phyloP scores from a whole-genome alignment of 331 rosid species.

The Telfairia occidentalis region DNA sequence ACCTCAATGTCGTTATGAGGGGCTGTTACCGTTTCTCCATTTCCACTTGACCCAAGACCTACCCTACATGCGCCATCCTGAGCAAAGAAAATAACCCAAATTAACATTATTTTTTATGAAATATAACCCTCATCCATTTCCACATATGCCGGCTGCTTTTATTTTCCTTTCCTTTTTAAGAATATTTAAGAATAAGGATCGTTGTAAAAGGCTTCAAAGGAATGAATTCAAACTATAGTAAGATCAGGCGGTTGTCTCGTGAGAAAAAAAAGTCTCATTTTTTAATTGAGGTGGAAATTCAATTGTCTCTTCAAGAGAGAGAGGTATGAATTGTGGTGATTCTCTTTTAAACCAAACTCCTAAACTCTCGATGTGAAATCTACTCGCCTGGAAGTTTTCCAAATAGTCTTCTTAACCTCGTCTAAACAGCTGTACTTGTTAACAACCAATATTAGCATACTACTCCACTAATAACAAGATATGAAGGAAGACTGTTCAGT shows the following conservation, averaged over 20 bases:
- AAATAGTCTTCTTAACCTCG: not conserved
- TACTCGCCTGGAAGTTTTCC: not conserved
- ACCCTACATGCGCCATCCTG: constrained; percentile 93
- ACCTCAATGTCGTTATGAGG: constrained; percentile 63
- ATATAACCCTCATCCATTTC: not conserved
- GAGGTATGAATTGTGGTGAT: not conserved
- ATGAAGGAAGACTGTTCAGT: not conserved
- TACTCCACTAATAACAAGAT: not conserved
- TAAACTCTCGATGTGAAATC: not conserved
- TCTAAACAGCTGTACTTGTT: not conserved
- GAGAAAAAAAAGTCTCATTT: too few species aligned
- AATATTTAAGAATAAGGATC: too few species aligned
- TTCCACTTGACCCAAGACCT: constrained; percentile 60
- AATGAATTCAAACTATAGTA: too few species aligned
- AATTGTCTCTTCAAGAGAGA: too few species aligned
- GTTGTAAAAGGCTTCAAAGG: too few species aligned
- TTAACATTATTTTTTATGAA: not conserved
- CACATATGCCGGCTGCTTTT: too few species aligned
- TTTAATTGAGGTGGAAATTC: too few species aligned
- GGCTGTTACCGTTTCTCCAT: constrained; percentile 56
- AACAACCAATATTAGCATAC: not conserved
- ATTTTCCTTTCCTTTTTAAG: too few species aligned
- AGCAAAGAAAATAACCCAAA: constrained; percentile 2
- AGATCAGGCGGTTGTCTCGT: too few species aligned
- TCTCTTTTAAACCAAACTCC: not conserved